Percentiles rank a stretch among this genome's conserved stretches.
phyloP scores from a whole-genome alignment of 192 early-diverging fungal genomes.

The Backusella mclennaniae region DNA sequence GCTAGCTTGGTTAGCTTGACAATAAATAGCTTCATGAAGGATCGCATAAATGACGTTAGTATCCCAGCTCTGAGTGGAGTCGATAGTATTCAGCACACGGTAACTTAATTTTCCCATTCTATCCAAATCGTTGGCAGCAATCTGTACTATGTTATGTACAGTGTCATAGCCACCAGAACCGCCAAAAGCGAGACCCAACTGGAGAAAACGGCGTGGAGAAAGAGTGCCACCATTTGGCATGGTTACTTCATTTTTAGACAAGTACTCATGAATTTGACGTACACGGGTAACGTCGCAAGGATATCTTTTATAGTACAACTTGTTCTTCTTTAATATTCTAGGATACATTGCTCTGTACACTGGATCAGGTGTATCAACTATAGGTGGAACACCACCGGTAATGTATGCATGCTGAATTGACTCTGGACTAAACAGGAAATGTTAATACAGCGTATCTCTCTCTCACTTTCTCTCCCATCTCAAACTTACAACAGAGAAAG shows the following conservation, averaged over 20 bases:
- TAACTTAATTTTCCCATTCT: constrained; percentile 36
- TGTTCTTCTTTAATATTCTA: constrained; percentile 59
- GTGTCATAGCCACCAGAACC: constrained; percentile 60
- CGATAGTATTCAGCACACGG: constrained; percentile 42
- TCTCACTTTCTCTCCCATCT: not conserved
- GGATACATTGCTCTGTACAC: constrained; percentile 61
- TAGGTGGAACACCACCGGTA: constrained; percentile 69
- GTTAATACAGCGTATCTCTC: not conserved
- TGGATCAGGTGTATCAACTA: constrained; percentile 56
- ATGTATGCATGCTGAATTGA: constrained; percentile 63
- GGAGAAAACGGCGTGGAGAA: constrained; percentile 65
- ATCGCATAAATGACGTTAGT: constrained; percentile 64
- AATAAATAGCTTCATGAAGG: constrained; percentile 67
- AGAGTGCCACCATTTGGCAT: constrained; percentile 61
- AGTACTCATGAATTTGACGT: constrained; percentile 53
- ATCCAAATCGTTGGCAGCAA: constrained; percentile 46
- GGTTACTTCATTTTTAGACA: constrained; percentile 43
- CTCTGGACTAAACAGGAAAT: constrained; percentile 37
- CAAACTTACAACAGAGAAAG: constrained; percentile 60
- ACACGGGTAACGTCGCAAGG: constrained; percentile 62
- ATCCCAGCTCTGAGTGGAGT: constrained; percentile 46
- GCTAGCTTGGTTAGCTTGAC: constrained; percentile 51
- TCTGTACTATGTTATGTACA: constrained; percentile 54
- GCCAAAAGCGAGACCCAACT: constrained; percentile 64
- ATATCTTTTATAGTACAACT: constrained; percentile 62